Percentiles rank a stretch among this genome's conserved stretches.
These are phyloP conservation scores for Botryotinia calthae DNA, from an alignment of 2,329 filamentous ascomycete genomes.

Conservation along the genomic window DNA sequence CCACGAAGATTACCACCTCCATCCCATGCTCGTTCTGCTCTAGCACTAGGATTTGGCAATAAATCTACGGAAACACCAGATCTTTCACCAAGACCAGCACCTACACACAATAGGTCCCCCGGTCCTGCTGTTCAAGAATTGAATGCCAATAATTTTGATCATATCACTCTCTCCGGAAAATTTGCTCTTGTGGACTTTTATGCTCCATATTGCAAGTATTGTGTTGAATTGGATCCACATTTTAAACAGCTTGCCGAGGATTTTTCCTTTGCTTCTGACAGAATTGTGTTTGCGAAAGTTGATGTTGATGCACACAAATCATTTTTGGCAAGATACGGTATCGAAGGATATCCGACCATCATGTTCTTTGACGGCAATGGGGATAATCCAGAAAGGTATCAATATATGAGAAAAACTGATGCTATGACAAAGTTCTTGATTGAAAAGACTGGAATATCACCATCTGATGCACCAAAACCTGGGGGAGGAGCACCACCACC, in stretches of 20 bases:
- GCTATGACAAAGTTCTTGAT: slow-evolving; percentile 31
- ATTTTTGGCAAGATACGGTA: slow-evolving; percentile 66
- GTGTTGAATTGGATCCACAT: slow-evolving; percentile 84
- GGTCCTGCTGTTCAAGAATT: slow-evolving; percentile 69
- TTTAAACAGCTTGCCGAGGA: slow-evolving; percentile 83
- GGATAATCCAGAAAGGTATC: slow-evolving; percentile 30
- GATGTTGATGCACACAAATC: slow-evolving; percentile 83
- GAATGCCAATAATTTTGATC: slow-evolving; percentile 83
- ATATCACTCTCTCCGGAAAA: slow-evolving; percentile 83
- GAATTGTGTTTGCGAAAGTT: slow-evolving; percentile 86
- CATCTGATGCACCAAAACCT: slow-evolving; percentile 27
- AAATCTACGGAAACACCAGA: slow-evolving; percentile 29
- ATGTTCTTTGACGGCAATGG: slow-evolving; percentile 68
- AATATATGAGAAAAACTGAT: slow-evolving; percentile 25
- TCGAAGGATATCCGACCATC: slow-evolving; percentile 77
- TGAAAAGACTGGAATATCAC: slow-evolving; percentile 31
- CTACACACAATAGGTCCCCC: slow-evolving; percentile 21
- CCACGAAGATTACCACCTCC: slow-evolving; percentile 32
- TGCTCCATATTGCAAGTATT: slow-evolving; percentile 96
- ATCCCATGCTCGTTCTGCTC: slow-evolving; percentile 24
- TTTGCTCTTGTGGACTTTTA: slow-evolving; percentile 96
- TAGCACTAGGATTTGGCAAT: slow-evolving; percentile 34
- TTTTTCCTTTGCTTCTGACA: slow-evolving; percentile 67
- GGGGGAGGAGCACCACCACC: slow-evolving; percentile 33
- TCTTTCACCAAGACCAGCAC: slow-evolving; percentile 24